These are phyloP conservation scores for Priceomyces haplophilus DNA, from an alignment of 805 yeast species.

Conservation along the genomic window DNA sequence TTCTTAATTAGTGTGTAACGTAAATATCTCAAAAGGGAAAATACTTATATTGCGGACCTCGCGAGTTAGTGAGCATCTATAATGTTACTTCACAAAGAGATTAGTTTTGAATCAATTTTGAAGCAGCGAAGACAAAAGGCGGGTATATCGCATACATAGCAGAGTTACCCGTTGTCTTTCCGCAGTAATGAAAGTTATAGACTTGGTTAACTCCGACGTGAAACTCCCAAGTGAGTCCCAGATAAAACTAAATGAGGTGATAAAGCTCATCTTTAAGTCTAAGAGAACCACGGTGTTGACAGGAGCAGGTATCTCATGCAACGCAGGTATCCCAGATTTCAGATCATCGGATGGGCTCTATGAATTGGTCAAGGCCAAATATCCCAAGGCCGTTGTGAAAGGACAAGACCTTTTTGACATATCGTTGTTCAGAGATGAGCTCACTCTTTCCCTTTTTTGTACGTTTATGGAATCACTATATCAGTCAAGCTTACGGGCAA, in stretches of 20 bases:
- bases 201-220: constrained; percentile 14
- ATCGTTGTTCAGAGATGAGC: constrained; percentile 67
- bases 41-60: constrained; percentile 5
- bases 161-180: neutral
- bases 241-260: constrained; percentile 37
- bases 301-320: constrained; percentile 96
- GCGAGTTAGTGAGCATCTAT: neutral
- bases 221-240: constrained; percentile 25
- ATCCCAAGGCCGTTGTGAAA: constrained; percentile 60
- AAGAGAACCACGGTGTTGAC: constrained; percentile 68
- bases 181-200: constrained; percentile 27
- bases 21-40: constrained; percentile 6
- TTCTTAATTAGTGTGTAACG: constrained; percentile 4
- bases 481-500: constrained; percentile 57
- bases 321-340: constrained; percentile 96
- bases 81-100: neutral
- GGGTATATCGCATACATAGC: neutral
- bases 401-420: constrained; percentile 93
- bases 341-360: constrained; percentile 83
- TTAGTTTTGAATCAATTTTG: neutral
- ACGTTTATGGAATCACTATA: constrained; percentile 85
- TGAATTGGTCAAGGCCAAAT: constrained; percentile 61
- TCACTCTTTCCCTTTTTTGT: constrained; percentile 71
- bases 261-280: constrained; percentile 47
- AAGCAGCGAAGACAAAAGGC: neutral